phyloP scores from a whole-genome alignment of 73 alveolate species.

The Tetrahymena elliotti region DNA sequence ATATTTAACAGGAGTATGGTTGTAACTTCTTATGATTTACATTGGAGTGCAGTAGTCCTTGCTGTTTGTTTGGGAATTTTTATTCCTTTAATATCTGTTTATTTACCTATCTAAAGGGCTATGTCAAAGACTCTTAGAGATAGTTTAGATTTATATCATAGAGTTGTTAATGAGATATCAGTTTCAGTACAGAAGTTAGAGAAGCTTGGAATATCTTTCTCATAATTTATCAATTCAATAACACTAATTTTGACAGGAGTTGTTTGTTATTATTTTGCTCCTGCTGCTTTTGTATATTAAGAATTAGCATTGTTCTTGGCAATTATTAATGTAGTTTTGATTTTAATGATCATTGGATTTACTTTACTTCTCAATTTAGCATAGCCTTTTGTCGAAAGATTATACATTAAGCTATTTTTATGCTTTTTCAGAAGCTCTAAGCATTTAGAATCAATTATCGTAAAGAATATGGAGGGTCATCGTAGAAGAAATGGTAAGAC shows the following conservation, averaged over 20 bases:
- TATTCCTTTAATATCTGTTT: constrained; percentile 72
- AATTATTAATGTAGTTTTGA: constrained; percentile 68
- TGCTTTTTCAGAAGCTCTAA: constrained; percentile 57
- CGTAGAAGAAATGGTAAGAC: constrained; percentile 83
- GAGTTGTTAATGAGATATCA: constrained; percentile 69
- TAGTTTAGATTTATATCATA: constrained; percentile 76
- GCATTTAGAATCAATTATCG: constrained; percentile 62
- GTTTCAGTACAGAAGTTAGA: constrained; percentile 80
- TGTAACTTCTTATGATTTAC: constrained; percentile 39
- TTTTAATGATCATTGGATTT: constrained; percentile 87
- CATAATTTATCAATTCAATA: constrained; percentile 56
- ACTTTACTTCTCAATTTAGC: constrained; percentile 61
- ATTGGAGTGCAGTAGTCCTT: constrained; percentile 36
- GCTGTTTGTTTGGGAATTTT: constrained; percentile 72
- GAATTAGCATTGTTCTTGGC: constrained; percentile 71
- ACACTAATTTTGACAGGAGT: constrained; percentile 75
- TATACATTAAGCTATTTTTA: constrained; percentile 35
- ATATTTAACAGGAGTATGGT: constrained; percentile 8
- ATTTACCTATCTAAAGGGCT: constrained; percentile 79
- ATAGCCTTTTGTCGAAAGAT: constrained; percentile 58
- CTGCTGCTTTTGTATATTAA: constrained; percentile 71
- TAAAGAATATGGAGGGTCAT: constrained; percentile 86
- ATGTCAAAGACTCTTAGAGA: constrained; percentile 80
- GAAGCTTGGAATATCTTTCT: constrained; percentile 81
- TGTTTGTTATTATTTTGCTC: constrained; percentile 87